Base-by-base conservation (phyloP, 768 basidiomycete species). In the Tylopilus subfusipes region DNA sequence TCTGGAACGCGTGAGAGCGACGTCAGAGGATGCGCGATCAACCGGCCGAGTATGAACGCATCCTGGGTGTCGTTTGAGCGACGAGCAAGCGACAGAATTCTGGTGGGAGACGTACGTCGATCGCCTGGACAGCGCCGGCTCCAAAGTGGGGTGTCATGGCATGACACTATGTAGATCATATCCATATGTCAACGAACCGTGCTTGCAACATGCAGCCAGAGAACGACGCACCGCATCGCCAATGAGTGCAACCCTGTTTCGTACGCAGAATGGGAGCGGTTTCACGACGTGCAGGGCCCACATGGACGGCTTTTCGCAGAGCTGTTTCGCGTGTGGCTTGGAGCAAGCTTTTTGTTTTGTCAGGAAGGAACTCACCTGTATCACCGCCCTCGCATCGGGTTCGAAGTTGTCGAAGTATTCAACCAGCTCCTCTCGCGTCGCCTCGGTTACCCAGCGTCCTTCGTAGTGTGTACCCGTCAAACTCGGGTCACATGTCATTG, bases 211-310 rank as follows among this genome's bases (percentile, higher is more conserved):
- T 1, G 4, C 30, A 30, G 2, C 5, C 29, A 7, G 5, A 46
- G 39, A 24, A 13, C 7, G 67, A 56, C 71, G 46, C 50, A 78
- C 77, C 13, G 82, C 75, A 61, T 84, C 82, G 9, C 81, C 82
- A 4, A 78, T 63, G 9, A 84, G 68, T 8, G 74, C 74, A 0
- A 82, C 74, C 9, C 70, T 65, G 13, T 72, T 72, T n/a, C 61
- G 65, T 3, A 74, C 72, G 46, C 70, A 79, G 4, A 69, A 70
- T 0, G 74, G 70, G 12, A 82, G 64, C 6, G 71, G 69, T 18
- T 70, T 72, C 29, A 83, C 61, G 24, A 68, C 67, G 48, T 78
- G 74, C 22, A 82, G 59, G 2, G 75, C 73, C 77, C 80, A 82
- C 60, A 64, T 74, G 31, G 68, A 72, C 0, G 74, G 69, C 5